Evolutionary conservation across 805 yeast genomes (phyloP).

Genomic region (Metschnikowia corniflorae): DNA sequence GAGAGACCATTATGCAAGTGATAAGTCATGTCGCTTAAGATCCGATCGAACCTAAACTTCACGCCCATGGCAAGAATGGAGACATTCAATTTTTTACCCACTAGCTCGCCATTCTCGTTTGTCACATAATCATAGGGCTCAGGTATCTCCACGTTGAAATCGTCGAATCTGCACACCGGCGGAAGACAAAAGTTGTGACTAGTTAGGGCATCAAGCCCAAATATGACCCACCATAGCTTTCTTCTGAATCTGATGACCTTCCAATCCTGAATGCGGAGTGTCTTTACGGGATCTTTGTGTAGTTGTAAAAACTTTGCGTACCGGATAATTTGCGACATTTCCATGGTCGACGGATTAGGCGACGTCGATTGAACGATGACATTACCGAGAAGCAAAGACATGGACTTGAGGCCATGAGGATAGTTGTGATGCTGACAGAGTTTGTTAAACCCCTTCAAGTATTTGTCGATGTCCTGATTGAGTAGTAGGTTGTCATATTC

Average conservation of each 20-base stretch:
- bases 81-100: slow-evolving; percentile 38
- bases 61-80: slow-evolving; percentile 49
- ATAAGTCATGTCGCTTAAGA: slow-evolving; percentile 51
- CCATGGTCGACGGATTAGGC: slow-evolving; percentile 55
- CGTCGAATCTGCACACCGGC: slow-evolving; percentile 50
- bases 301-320: slow-evolving; percentile 54
- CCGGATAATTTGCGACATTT: slow-evolving; percentile 51
- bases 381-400: slow-evolving; percentile 43
- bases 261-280: slow-evolving; percentile 47
- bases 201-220: slow-evolving; percentile 54
- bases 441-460: slow-evolving; percentile 46
- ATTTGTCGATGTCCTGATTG: slow-evolving; percentile 48
- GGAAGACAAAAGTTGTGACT: slow-evolving; percentile 53
- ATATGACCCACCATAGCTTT: slow-evolving; percentile 66
- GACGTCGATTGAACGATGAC: slow-evolving; percentile 50
- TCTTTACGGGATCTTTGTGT: slow-evolving; percentile 57
- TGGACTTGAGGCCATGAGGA: slow-evolving; percentile 45
- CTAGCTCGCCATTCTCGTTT: slow-evolving; percentile 25
- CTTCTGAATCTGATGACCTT: slow-evolving; percentile 51
- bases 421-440: slow-evolving; percentile 48
- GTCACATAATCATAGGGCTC: slow-evolving; percentile 41
- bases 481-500: slow-evolving; percentile 47
- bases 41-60: slow-evolving; percentile 48
- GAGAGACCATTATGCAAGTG: slow-evolving; percentile 48
- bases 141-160: slow-evolving; percentile 56